Evolutionary conservation across 106 monocot genomes (phyloP).

Genomic region (Dendrobium catenatum): DNA sequence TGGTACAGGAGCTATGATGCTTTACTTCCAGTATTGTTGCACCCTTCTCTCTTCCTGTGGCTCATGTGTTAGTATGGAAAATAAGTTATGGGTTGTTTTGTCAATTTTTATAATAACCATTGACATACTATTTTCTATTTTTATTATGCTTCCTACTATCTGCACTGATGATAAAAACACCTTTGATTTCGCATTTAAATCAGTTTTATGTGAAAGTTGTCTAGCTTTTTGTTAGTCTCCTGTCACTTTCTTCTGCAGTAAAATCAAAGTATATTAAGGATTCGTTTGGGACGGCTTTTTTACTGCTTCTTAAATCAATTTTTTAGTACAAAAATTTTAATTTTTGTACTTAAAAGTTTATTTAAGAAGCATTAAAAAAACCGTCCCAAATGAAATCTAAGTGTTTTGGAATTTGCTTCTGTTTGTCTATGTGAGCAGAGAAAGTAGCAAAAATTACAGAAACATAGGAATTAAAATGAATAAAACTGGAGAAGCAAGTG

Average conservation of each 20-base stretch:
- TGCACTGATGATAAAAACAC: neutral
- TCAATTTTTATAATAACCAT: too few relatives aligned
- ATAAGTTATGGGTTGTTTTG: too few relatives aligned
- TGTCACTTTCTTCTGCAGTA: neutral
- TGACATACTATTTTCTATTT: too few relatives aligned
- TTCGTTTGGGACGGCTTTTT: too few relatives aligned
- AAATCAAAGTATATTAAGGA: neutral
- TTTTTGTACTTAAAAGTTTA: too few relatives aligned
- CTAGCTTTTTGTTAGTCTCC: neutral
- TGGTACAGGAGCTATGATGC: slow-evolving; percentile 23
- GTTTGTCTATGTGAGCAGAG: neutral
- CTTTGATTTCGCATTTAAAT: neutral
- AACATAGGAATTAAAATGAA: neutral
- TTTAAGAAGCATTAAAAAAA: too few relatives aligned
- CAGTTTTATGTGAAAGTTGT: neutral
- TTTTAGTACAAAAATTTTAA: too few relatives aligned
- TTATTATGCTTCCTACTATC: too few relatives aligned
- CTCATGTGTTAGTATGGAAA: too few relatives aligned
- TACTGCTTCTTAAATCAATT: too few relatives aligned
- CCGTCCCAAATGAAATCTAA: too few relatives aligned
- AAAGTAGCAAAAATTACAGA: neutral
- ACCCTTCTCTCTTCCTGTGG: slow-evolving; percentile 35
- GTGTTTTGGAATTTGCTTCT: neutral
- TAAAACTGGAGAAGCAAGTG: neutral
- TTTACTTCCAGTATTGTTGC: slow-evolving; percentile 54